Evolutionary conservation across 345 rosid species (phyloP), one percentile per base, ranked within the genome.

Genomic region (Physaria fendleri): DNA sequence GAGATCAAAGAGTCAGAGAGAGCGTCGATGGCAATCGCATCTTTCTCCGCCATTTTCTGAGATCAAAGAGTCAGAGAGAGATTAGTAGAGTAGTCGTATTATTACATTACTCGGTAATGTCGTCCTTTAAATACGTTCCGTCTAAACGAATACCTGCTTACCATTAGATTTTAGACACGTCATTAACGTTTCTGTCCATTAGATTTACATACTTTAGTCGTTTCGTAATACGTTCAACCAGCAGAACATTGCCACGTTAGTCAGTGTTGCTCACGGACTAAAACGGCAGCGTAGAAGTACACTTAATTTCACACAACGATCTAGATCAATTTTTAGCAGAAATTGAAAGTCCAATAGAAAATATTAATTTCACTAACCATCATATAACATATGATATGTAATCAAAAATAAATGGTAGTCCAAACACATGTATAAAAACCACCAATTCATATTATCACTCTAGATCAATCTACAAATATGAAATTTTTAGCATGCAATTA

Each of bases 1-100:
- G 5, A 13, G 40, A 53, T 27, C 62, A 17, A 33, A 50, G 6
- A 33, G 22, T 29, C 12, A 12, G 30, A 41, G 0, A 22, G 41
- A 49, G 45, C 66, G 38, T 60, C 51, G 23, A 4, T n/a, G 35
- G 47, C 16, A 39, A 1, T 27, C 30, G 30, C 30, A 27, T 42
- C 44, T 44, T 35, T 50, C 5, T 54, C 72, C 67, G 72, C 76
- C 85, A 80, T 83, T 73, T 59, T 41, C 9, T 27, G 5, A 13
- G 40, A 53, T 27, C 62, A 17, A 55, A 53, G 12, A 48, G 35
- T 29, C 12, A 12, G 30, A 41, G 0, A 35, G 29, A 15, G 7
- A 42, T 29, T 24, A 28, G 6, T 48, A 41, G 24, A 2, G 24
- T 22, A 22, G 4, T 22, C 4, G 2, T 22, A 2, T 22, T 22